Evolutionary conservation across 192 early-diverging fungal species (phyloP), one percentile per base, ranked within the genome.

Genomic region (Podila epigama): DNA sequence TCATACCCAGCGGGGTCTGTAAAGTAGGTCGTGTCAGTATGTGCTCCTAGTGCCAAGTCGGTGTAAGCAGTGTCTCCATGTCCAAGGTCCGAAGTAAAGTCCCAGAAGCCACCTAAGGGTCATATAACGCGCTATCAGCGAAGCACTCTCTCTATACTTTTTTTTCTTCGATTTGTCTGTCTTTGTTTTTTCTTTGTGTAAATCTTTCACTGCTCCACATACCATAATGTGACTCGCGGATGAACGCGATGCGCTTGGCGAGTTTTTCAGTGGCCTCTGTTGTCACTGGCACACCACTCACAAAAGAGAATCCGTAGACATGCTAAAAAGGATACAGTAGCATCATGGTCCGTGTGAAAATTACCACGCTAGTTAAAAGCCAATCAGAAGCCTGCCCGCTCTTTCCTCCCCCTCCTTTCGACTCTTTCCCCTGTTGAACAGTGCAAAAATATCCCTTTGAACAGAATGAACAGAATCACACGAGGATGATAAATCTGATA

Each of bases 31-130:
- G 88, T 93, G 75, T 95, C 94, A 0, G 92, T 95, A 61, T 95
- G 94, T 20, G 90, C 92, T 36, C 86, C 88, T 4, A 95, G 81
- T 0, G 86, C 87, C 10, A 94, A 48, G 44, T 72, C 79, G 8
- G 94, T 93, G 68, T 94, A 95, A 12, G 94, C 94, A 0, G 92
- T 94, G 77, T 95, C 94, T 55, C 88, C 94, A 79, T 93, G 92
- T 31, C 81, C 88, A 40, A 93, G 78, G 58, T 94, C 82, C 8
- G 92, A 78, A 5, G 89, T 90, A 41, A 94, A 91, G 27, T 90
- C 90, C 92, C 92, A 95, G 61, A 94, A 88, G 6, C 82, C 83
- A 28, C 81, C 81, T 82, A 64, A 1, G n/a, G n/a, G n/a, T n/a
- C n/a, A n/a, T n/a, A n/a, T n/a, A n/a, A n/a, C n/a, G n/a, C n/a